These are phyloP conservation scores for Tricholoma flavovirens DNA, from an alignment of 768 basidiomycete genomes.

Conservation along the genomic window DNA sequence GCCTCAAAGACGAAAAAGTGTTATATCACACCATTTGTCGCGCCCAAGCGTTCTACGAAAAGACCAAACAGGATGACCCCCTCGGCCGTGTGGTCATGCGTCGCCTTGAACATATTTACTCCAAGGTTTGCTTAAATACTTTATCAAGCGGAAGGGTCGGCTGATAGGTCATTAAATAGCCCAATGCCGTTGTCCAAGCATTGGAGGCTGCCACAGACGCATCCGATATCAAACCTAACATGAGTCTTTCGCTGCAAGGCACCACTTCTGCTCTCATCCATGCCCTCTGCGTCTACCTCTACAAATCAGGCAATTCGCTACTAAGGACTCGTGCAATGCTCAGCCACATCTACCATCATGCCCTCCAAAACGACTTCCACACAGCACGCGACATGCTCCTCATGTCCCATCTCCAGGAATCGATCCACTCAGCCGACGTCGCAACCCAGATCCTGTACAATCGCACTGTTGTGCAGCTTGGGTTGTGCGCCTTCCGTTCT, in stretches of 20 bases:
- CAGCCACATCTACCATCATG: conserved; percentile 95
- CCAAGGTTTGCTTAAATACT: conserved; percentile 58
- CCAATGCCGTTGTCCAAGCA: conserved; percentile 86
- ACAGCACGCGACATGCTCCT: conserved; percentile 96
- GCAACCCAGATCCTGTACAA: conserved; percentile 98
- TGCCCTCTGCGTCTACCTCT: conserved; percentile 84
- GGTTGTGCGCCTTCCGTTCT: conserved; percentile 92
- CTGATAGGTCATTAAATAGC: conserved; percentile 41
- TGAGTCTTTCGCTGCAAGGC: conserved; percentile 50
- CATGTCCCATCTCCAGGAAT: conserved; percentile 98
- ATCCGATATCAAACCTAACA: conserved; percentile 54
- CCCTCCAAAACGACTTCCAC: conserved; percentile 94
- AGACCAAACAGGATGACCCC: conserved; percentile 67
- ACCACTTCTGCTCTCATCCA: conserved; percentile 79
- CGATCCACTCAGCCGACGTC: conserved; percentile 93
- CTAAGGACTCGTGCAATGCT: conserved; percentile 96
- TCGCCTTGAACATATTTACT: conserved; percentile 95
- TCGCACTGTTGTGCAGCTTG: conserved; percentile 94
- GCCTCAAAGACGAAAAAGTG: conserved; percentile 92
- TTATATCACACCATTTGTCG: conserved; percentile 92
- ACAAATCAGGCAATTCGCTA: conserved; percentile 86
- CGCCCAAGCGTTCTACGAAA: conserved; percentile 89
- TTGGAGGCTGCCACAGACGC: conserved; percentile 67
- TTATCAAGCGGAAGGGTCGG: conserved; percentile 4
- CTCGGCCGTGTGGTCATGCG: conserved; percentile 89